Evolutionary conservation across 768 basidiomycete species (phyloP).

Genomic region (Mycena amicta): DNA sequence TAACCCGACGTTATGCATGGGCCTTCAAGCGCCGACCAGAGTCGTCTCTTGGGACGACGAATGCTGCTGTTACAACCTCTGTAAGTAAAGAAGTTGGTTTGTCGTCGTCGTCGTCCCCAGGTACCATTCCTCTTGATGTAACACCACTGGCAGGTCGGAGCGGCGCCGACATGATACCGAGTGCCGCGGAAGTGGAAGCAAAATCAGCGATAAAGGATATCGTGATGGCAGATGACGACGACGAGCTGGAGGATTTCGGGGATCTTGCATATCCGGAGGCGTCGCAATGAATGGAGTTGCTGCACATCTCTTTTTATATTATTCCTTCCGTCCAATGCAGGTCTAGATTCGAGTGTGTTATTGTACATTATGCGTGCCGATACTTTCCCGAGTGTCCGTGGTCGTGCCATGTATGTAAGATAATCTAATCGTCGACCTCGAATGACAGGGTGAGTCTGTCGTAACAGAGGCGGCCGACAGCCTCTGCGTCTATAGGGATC

Average conservation of each 20-base stretch:
- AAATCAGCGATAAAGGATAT: too few relatives aligned
- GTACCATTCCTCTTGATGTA: too few relatives aligned
- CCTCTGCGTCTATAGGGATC: conserved; percentile 79
- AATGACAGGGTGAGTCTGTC: conserved; percentile 58
- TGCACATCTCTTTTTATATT: too few relatives aligned
- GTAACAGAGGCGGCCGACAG: conserved; percentile 61
- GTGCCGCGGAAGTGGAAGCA: too few relatives aligned
- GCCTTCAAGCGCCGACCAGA: too few relatives aligned
- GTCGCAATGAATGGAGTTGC: too few relatives aligned
- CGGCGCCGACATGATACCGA: too few relatives aligned
- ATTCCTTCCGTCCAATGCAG: not conserved
- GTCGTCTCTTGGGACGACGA: too few relatives aligned
- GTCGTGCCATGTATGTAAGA: not conserved
- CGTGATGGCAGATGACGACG: not conserved
- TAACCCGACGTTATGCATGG: not conserved
- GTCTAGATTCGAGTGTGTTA: not conserved
- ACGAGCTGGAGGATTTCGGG: not conserved
- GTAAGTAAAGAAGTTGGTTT: too few relatives aligned
- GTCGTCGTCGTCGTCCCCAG: too few relatives aligned
- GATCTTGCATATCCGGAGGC: not conserved
- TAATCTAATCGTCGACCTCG: conserved; percentile 60
- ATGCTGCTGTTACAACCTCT: too few relatives aligned
- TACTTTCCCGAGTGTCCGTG: not conserved
- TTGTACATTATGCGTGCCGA: conserved; percentile 7
- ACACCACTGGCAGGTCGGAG: too few relatives aligned